Conservation (phyloP, 2,329 filamentous ascomycete species). For the Penicillium fuscoglaucum region DNA sequence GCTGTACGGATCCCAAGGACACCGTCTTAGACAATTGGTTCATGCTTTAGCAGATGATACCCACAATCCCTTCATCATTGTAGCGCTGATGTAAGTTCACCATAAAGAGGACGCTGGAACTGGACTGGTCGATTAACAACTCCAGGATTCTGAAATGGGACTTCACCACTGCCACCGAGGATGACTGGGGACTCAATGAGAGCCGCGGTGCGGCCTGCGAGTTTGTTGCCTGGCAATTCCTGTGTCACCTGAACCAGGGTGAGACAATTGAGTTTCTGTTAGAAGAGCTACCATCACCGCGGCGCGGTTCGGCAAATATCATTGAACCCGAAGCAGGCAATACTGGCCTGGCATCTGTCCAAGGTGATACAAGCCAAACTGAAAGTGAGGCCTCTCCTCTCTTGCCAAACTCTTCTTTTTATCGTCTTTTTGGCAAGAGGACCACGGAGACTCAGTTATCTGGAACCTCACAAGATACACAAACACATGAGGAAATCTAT, state of each 20-base stretch:
- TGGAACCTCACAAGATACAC: conserved; percentile 50
- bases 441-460: conserved; percentile 36
- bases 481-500: conserved; percentile 49
- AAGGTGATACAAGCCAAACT: conserved; percentile 5
- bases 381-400: conserved; percentile 35
- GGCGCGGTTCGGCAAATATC: conserved; percentile 19
- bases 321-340: conserved; percentile 25
- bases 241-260: conserved; percentile 56
- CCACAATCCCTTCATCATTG: conserved; percentile 46
- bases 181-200: conserved; percentile 58
- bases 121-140: background rate
- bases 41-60: conserved; percentile 42
- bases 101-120: background rate
- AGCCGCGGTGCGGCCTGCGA: conserved; percentile 60
- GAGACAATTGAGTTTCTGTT: conserved; percentile 60
- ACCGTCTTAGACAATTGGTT: conserved; percentile 42
- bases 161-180: conserved; percentile 52
- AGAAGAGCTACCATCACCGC: conserved; percentile 48
- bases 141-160: conserved; percentile 58
- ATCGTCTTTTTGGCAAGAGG: conserved; percentile 36
- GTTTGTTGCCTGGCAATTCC: conserved; percentile 62
- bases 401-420: conserved; percentile 26
- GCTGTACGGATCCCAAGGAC: conserved; percentile 39
- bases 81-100: conserved; percentile 53
- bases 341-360: conserved; percentile 16